Base-by-base conservation (phyloP, 768 basidiomycete genomes). In the Amanita jacksonii region DNA sequence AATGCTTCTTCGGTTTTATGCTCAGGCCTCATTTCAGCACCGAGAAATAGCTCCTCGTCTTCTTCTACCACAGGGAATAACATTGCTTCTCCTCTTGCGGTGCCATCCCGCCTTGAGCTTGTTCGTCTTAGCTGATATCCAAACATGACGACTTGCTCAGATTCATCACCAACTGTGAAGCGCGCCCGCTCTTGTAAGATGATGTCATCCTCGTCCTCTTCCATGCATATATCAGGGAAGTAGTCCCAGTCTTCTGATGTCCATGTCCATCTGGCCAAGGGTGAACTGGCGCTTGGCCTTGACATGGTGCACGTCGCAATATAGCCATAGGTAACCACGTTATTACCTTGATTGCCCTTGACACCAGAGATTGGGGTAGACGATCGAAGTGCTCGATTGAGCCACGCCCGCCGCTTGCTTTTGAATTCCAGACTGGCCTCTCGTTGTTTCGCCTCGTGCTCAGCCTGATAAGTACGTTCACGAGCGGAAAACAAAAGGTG, bases 321-420 rank as follows among this genome's bases (percentile, higher is more conserved):
- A 48, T 46, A 45, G 8, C 49, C 48, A 35, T 38, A 36, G 32
- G 43, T 18, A 27, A 35, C 10, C 16, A 15, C n/a, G n/a, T 10
- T 15, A 43, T 36, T 20, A 13, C n/a, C 22, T 5, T 8, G 25
- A 18, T 25, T 7, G 16, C 35, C 25, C 22, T 30, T 19, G 24
- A 18, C 28, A 31, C 6, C 31, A 12, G 30, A 28, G 10, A 23
- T 28, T 30, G 41, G 18, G 28, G 30, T 5, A 47, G 44, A 23
- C 12, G 51, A 50, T 34, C 30, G 12, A 30, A 73, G 65, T 15
- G 69, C 67, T 27, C 70, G 64, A 49, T 74, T 75, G 43, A 75
- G 66, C 83, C 83, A 86, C 5, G 83, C 83, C 8, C 81, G 67
- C 23, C 84, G 68, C 30, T 74, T 68, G 25, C 75, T 73, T 49